Conservation (phyloP, 345 rosid genomes). For the Rhizophora mangle region DNA sequence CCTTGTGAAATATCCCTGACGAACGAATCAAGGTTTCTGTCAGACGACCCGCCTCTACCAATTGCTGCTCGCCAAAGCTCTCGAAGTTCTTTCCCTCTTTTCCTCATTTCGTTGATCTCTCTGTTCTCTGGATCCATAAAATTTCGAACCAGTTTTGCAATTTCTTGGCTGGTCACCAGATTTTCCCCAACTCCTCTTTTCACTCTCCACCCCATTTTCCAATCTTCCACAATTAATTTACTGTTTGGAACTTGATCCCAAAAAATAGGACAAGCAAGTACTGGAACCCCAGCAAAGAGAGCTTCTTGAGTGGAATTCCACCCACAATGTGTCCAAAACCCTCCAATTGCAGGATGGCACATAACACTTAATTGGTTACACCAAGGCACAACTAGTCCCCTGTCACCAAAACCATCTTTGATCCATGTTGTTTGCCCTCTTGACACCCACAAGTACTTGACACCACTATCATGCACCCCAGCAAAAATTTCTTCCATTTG, state of each 20-base stretch:
- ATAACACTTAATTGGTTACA: conserved; percentile 30
- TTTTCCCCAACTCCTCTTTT: neutral
- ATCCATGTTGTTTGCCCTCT: conserved; percentile 5
- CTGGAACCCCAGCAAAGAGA: conserved; percentile 26
- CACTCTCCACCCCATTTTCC: conserved; percentile 29
- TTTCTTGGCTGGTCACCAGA: conserved; percentile 16
- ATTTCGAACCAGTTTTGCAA: conserved; percentile 13
- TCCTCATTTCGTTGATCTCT: conserved; percentile 15
- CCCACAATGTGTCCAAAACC: conserved; percentile 33
- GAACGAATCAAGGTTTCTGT: conserved; percentile 20
- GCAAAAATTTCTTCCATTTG: conserved; percentile 22
- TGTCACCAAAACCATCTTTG: neutral
- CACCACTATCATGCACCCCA: conserved; percentile 15
- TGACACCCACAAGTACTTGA: conserved; percentile 21
- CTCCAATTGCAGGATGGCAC: conserved; percentile 27
- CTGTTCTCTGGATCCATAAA: conserved; percentile 19
- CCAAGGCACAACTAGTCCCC: conserved; percentile 25
- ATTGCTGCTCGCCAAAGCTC: conserved; percentile 14
- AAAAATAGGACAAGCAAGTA: conserved; percentile 26
- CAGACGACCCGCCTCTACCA: conserved; percentile 22
- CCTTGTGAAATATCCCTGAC: conserved; percentile 9
- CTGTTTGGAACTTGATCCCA: conserved; percentile 25
- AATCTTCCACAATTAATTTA: conserved; percentile 22
- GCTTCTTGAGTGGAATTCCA: conserved; percentile 31
- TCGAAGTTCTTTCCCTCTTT: conserved; percentile 13